Evolutionary conservation across 805 yeast genomes (phyloP).

Genomic region (Maudiozyma serrabonitensis): DNA sequence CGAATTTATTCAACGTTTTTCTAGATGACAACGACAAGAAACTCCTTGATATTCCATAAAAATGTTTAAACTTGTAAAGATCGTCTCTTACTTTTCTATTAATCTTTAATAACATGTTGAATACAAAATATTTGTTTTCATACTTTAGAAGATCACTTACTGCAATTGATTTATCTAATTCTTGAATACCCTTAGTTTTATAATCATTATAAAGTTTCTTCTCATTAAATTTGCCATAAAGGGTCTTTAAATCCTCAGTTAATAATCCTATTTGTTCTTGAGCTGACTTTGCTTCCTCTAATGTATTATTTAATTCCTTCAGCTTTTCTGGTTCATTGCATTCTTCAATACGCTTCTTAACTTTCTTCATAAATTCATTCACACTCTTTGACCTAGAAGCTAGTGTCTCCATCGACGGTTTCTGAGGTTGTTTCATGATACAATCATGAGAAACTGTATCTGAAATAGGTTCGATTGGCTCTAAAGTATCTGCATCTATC

Average conservation of each 20-base stretch:
- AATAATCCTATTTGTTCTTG: constrained; percentile 13
- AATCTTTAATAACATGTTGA: constrained; percentile 72
- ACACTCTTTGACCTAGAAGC: constrained; percentile 14
- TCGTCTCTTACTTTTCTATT: constrained; percentile 57
- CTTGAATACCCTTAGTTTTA: constrained; percentile 16
- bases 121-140: constrained; percentile 59
- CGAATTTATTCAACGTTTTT: constrained; percentile 41
- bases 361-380: constrained; percentile 37
- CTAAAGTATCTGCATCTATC: constrained; percentile 30
- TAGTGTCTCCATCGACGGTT: constrained; percentile 15
- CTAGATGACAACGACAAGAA: constrained; percentile 36
- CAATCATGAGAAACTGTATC: constrained; percentile 55
- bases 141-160: constrained; percentile 4
- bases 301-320: constrained; percentile 6
- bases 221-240: constrained; percentile 4
- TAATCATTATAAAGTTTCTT: constrained; percentile 2
- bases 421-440: constrained; percentile 26
- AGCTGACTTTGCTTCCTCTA: constrained; percentile 10
- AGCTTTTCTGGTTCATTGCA: constrained; percentile 15
- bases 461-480: constrained; percentile 38
- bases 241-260: constrained; percentile 14
- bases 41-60: constrained; percentile 37
- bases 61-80: constrained; percentile 48
- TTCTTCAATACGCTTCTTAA: constrained; percentile 28
- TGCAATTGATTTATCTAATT: constrained; percentile 3